Percentiles rank a stretch among this genome's conserved stretches.
Evolutionary conservation across 768 basidiomycete genomes (phyloP).

Genomic region (Russula compacta): DNA sequence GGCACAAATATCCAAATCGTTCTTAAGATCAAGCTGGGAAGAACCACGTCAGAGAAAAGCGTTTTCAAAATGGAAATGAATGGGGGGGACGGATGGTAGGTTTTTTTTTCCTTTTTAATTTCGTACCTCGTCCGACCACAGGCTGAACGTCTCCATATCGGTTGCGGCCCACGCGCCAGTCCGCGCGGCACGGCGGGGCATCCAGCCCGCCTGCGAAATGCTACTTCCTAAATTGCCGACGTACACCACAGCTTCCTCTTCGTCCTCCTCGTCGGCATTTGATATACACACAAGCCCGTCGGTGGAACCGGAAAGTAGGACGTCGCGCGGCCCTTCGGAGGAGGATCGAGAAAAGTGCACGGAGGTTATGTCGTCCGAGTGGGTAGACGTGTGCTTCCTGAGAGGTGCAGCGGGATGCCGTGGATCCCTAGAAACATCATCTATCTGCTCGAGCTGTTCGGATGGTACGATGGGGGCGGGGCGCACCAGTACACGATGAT

Average conservation of each 20-base stretch:
- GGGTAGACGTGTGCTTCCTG: slow-evolving; percentile 73
- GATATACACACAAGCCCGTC: slow-evolving; percentile 77
- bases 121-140: slow-evolving; percentile 67
- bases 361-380: slow-evolving; percentile 88
- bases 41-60: neutral
- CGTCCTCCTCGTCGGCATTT: slow-evolving; percentile 65
- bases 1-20: slow-evolving; percentile 52
- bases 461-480: slow-evolving; percentile 2
- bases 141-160: slow-evolving; percentile 91
- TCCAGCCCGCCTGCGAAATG: slow-evolving; percentile 70
- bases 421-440: slow-evolving; percentile 57
- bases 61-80: neutral
- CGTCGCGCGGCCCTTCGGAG: neutral
- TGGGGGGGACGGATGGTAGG: too few species aligned
- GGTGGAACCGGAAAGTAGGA: slow-evolving; percentile 72
- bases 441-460: neutral
- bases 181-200: slow-evolving; percentile 27
- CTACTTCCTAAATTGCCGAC: slow-evolving; percentile 86
- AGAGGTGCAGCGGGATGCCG: slow-evolving; percentile 64
- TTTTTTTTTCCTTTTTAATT: neutral
- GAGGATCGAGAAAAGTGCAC: slow-evolving; percentile 38
- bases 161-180: slow-evolving; percentile 71
- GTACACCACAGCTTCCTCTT: slow-evolving; percentile 75
- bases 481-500: slow-evolving; percentile 75
- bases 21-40: slow-evolving; percentile 48